Base-by-base conservation (phyloP, 73 alveolate species). In the Stentor roeselii region DNA sequence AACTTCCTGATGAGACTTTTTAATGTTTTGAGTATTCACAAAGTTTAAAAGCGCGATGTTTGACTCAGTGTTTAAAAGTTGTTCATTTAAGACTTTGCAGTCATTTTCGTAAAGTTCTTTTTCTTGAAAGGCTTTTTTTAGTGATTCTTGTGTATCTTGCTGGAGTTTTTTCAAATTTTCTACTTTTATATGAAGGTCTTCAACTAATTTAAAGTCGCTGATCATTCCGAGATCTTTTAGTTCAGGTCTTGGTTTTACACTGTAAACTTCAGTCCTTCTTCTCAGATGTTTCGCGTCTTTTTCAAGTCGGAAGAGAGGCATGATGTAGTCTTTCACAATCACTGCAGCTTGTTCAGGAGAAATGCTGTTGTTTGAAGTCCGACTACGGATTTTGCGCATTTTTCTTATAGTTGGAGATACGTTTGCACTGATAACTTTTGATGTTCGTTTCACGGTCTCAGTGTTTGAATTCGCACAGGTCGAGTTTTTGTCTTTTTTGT, bases 281-380 rank as follows among this genome's bases (percentile, higher is more conserved):
- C 31, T 74, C 4, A 30, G 58, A 61, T 61, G 37, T 50, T 84
- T 84, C 27, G 90, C 87, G 36, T 84, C 88, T 21, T 78, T 42
- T 30, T 78, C 85, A 3, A 31, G 3, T 42, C 59, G 14, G 85
- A 78, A 78, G 50, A 78, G 27, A 32, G 86, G 86, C 41, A 78
- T 11, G 3, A 78, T 11, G 27, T 78, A 78, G 3, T 78, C 42
- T n/a, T 42, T 40, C 27, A 78, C 86, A 11, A 78, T 83, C 3
- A 40, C 3, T 3, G 86, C 86, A n/a, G 86, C 86, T 42, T 35
- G 84, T 42, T 78, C 86, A 3, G 86, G 86, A 41, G 86, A 42
- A 42, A 78, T 85, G 21, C 67, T 50, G 21, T 50, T 50, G 21
- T 50, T 50, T 50, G 67, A 11, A 30, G 67, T 50, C 21, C 67